Conservation (phyloP, 306 rosid species). For the Canavalia ensiformis region DNA sequence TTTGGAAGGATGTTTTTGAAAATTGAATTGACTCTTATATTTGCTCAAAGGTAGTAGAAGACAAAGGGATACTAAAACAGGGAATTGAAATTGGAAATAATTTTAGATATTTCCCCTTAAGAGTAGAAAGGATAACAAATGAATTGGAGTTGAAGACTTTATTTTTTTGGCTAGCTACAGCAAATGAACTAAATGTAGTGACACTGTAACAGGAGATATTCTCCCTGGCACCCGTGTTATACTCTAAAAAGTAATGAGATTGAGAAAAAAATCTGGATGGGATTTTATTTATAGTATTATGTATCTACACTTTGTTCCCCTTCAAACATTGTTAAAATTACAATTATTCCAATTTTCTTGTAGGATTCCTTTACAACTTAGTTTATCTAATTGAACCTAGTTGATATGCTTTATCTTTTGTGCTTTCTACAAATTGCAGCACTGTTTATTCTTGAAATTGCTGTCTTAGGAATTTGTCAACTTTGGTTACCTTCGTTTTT, state of each 20-base stretch:
- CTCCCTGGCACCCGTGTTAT: neutral
- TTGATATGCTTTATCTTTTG: conserved; percentile 9
- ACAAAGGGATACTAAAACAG: neutral
- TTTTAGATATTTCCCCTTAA: conserved; percentile 1
- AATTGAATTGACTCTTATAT: conserved; percentile 7
- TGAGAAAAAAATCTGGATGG: neutral
- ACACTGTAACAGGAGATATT: conserved; percentile 2
- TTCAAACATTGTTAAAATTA: conserved; percentile 1
- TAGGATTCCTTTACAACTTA: neutral
- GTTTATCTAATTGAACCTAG: neutral
- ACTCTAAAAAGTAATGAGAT: neutral
- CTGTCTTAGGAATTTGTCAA: conserved; percentile 18
- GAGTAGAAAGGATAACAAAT: neutral
- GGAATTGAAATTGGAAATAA: conserved; percentile 15
- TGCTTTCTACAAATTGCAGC: conserved; percentile 28
- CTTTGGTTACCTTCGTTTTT: neutral
- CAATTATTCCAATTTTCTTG: conserved; percentile 10
- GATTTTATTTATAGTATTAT: neutral
- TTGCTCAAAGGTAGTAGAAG: conserved; percentile 17
- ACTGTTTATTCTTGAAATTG: conserved; percentile 6
- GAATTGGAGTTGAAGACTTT: conserved; percentile 5
- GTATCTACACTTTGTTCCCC: neutral
- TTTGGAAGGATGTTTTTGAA: conserved; percentile 28
- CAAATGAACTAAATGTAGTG: conserved; percentile 18
- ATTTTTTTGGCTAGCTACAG: neutral